Conservation (phyloP, 2,329 filamentous ascomycete genomes). For the Claviceps monticola region DNA sequence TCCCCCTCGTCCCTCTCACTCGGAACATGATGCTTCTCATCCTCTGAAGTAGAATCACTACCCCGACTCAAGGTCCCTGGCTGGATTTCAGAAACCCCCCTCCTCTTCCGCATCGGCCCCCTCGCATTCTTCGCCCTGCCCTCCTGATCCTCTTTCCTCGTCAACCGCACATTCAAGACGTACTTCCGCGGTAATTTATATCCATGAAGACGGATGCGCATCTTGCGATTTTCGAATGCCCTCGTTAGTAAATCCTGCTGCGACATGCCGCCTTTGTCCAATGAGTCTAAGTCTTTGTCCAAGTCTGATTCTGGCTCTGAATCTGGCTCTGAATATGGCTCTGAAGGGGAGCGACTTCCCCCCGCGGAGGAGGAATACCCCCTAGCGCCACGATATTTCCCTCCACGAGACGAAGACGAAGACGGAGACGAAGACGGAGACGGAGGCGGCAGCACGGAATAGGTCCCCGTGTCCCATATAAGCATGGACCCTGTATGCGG, state of each 20-base stretch:
- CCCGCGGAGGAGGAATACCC: slow-evolving; percentile 19
- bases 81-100: neutral
- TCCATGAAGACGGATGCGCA: slow-evolving; percentile 40
- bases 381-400: slow-evolving; percentile 7
- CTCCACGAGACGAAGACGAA: too few species aligned
- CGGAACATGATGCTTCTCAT: slow-evolving; percentile 10
- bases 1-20: slow-evolving; percentile 6
- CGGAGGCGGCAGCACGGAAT: slow-evolving; percentile 34
- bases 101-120: neutral
- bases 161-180: slow-evolving; percentile 40
- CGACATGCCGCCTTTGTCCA: slow-evolving; percentile 10
- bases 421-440: neutral
- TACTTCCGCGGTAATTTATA: slow-evolving; percentile 38
- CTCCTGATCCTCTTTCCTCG: slow-evolving; percentile 26
- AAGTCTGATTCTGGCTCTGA: too few species aligned
- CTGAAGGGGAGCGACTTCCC: slow-evolving; percentile 6
- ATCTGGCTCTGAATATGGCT: slow-evolving; percentile 4
- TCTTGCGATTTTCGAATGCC: slow-evolving; percentile 42
- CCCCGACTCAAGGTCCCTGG: neutral
- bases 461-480: slow-evolving; percentile 50
- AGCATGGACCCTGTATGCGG: slow-evolving; percentile 40
- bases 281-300: neutral
- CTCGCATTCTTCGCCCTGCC: slow-evolving; percentile 14
- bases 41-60: neutral
- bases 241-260: slow-evolving; percentile 34